phyloP scores from a whole-genome alignment of 768 basidiomycete species.

The Termitomyces sp. region DNA sequence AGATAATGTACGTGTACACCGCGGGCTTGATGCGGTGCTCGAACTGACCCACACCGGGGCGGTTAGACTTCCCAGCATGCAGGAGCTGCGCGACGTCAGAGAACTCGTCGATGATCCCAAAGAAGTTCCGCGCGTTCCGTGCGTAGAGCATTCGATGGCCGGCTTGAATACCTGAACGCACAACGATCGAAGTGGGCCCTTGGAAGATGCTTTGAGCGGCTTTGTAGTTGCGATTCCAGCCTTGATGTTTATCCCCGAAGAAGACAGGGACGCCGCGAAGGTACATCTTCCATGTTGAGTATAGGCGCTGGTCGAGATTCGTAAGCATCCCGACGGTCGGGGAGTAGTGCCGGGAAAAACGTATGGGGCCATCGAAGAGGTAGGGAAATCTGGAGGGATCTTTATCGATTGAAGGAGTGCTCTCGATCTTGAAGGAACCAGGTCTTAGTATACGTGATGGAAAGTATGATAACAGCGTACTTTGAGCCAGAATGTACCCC shows the following conservation, averaged over 20 bases:
- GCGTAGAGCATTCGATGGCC: conserved; percentile 77
- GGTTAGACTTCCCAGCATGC: conserved; percentile 36
- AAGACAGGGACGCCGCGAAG: conserved; percentile 56
- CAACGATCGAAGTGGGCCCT: conserved; percentile 58
- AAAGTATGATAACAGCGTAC: conserved; percentile 31
- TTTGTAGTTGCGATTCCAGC: conserved; percentile 66
- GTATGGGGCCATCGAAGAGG: conserved; percentile 71
- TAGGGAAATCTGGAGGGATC: conserved; percentile 49
- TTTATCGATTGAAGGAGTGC: conserved; percentile 39
- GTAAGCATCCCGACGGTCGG: conserved; percentile 68
- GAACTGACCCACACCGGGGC: conserved; percentile 16
- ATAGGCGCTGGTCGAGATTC: conserved; percentile 58
- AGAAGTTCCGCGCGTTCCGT: conserved; percentile 58
- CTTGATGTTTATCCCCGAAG: conserved; percentile 60
- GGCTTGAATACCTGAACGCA: conserved; percentile 68
- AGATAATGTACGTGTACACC: conserved; percentile 85
- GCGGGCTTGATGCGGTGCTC: conserved; percentile 67
- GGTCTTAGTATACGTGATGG: background rate
- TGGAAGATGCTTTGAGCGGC: conserved; percentile 73
- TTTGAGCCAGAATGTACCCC: conserved; percentile 72
- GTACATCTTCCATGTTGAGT: conserved; percentile 80
- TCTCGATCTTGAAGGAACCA: conserved; percentile 47
- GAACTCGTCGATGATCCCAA: conserved; percentile 53
- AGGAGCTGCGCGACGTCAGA: conserved; percentile 52
- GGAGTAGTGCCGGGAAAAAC: conserved; percentile 69